These are phyloP conservation scores for Saccharomycopsis phalli DNA, from an alignment of 1,139 yeast genomes.

Conservation along the genomic window DNA sequence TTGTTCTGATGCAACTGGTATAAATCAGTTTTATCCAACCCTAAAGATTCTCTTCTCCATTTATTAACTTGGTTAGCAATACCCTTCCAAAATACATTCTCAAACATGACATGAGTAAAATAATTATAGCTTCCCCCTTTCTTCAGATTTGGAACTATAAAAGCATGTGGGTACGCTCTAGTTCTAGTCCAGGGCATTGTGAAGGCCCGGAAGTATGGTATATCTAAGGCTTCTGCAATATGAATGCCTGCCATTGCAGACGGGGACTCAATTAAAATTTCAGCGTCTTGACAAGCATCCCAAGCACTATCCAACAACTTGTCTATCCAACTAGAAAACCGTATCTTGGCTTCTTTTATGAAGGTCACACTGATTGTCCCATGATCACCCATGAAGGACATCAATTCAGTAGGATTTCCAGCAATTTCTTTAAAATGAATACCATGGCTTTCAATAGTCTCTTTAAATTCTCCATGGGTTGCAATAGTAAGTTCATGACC, in stretches of 20 bases:
- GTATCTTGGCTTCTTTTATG: conserved; percentile 70
- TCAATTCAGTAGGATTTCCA: conserved; percentile 86
- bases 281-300: conserved; percentile 80
- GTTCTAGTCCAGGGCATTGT: conserved; percentile 99
- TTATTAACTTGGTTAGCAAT: conserved; percentile 79
- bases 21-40: conserved; percentile 60
- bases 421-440: conserved; percentile 69
- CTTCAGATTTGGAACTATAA: conserved; percentile 87
- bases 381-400: conserved; percentile 88
- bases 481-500: conserved; percentile 83
- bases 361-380: conserved; percentile 81
- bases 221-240: conserved; percentile 82
- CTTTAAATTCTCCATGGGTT: conserved; percentile 72
- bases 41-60: conserved; percentile 69
- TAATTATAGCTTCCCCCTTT: conserved; percentile 90
- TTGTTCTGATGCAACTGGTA: conserved; percentile 64
- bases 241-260: conserved; percentile 95
- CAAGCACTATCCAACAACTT: conserved; percentile 65
- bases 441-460: conserved; percentile 63
- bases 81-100: conserved; percentile 90
- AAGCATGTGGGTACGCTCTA: conserved; percentile 92
- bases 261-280: conserved; percentile 83
- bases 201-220: conserved; percentile 89
- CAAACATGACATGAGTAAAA: conserved; percentile 86
- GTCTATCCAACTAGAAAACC: conserved; percentile 72